These are phyloP conservation scores for Bondarzewia mesenterica DNA, from an alignment of 1,284 basidiomycete genomes.

Conservation along the genomic window DNA sequence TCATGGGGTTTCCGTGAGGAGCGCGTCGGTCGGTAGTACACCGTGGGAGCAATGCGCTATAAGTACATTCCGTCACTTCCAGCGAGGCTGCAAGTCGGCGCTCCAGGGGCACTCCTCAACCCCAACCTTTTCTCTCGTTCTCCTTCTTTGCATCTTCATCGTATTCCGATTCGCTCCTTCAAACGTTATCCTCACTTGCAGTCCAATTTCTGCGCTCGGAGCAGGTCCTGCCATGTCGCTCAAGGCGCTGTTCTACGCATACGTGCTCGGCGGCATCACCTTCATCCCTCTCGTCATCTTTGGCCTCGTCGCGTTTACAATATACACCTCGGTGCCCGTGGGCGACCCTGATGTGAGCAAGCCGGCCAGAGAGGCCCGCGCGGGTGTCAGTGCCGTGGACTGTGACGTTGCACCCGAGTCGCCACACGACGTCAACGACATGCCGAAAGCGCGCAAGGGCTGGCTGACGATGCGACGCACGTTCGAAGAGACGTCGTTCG, in stretches of 20 bases:
- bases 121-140: neutral
- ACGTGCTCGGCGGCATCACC: slow-evolving; percentile 81
- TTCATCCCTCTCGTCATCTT: slow-evolving; percentile 71
- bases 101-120: neutral
- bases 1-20: no score
- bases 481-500: slow-evolving; percentile 57
- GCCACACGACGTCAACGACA: slow-evolving; percentile 41
- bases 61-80: neutral
- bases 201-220: no score
- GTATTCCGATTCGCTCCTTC: neutral
- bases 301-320: slow-evolving; percentile 45
- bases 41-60: neutral
- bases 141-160: neutral
- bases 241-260: slow-evolving; percentile 67
- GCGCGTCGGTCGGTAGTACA: no score
- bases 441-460: slow-evolving; percentile 62
- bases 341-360: slow-evolving; percentile 44
- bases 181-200: neutral
- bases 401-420: slow-evolving; percentile 13
- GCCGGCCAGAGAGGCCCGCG: slow-evolving; percentile 23
- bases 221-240: slow-evolving; percentile 57
- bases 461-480: slow-evolving; percentile 84
- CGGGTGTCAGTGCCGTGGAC: slow-evolving; percentile 21
- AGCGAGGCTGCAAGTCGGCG: neutral
- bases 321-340: slow-evolving; percentile 77